Base-by-base conservation (phyloP, 306 rosid species). In the Rosa multiflora region DNA sequence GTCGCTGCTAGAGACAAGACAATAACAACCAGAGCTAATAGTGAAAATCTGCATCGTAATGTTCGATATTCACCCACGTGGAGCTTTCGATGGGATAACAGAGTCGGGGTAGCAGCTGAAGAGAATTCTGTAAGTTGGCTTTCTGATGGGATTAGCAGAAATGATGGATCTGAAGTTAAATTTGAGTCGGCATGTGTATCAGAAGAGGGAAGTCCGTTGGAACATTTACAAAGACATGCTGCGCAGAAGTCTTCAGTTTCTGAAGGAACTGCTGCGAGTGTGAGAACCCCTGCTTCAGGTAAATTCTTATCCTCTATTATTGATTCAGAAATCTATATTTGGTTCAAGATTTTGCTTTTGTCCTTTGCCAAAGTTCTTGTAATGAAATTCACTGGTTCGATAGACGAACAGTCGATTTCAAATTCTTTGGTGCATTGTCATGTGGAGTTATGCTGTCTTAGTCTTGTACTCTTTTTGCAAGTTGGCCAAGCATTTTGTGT, bases 1-100 rank as follows among this genome's bases (percentile, higher is more conserved):
- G 88, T 89, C 17, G 92, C 92, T 26, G 87, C 87, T 48, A 82
- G 82, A 75, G 90, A 89, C 64, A 89, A 85, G 79, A 86, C 88
- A n/a, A 84, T 88, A 67, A 79, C 80, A 12, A 82, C 78, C 84
- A 79, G 86, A 42, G 83, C 89, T 10, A 84, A 80, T 23, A 82
- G 80, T 80, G 92, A 89, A 70, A 70, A 80, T 58, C 66, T 85
- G 68, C 86, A 83, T n/a, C 77, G 88, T 46, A 89, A 89, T 85
- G 81, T 84, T 39, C 76, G 88, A 74, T 62, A 83, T 79, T 89
- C 92, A 0, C 90, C 92, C 8, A 80, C 86, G 14, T 89, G 90
- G 92, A 89, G 92, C 83, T 86, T 89, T 73, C 88, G 90, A 37
- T 89, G 92, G 90, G 92, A 89, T 89, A 82, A 87, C 48, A 80